These are phyloP conservation scores for Mortierella sp. DNA, from an alignment of 371 early-diverging fungal species.

Conservation along the genomic window DNA sequence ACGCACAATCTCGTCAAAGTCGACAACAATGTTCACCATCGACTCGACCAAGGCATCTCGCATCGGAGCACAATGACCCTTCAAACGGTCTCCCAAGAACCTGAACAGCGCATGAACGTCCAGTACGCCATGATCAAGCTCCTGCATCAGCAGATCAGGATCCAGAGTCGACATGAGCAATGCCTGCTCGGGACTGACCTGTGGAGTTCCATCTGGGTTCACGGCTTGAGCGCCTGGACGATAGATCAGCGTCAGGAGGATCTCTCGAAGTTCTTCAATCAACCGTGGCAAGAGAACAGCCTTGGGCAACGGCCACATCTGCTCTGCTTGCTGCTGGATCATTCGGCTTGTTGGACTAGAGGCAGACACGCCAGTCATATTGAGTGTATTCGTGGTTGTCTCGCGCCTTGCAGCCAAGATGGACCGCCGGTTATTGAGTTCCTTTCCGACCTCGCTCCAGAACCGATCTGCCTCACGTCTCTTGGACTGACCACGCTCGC, in stretches of 20 bases:
- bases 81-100: constrained; percentile 66
- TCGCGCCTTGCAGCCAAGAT: constrained; percentile 31
- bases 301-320: constrained; percentile 40
- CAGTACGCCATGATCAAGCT: constrained; percentile 57
- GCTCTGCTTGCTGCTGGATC: constrained; percentile 41
- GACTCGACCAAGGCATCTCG: constrained; percentile 46
- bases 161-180: constrained; percentile 48
- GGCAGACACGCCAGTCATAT: constrained; percentile 23
- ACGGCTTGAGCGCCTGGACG: constrained; percentile 11
- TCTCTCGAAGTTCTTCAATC: constrained; percentile 68
- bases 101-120: constrained; percentile 63
- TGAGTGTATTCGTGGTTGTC: constrained; percentile 28
- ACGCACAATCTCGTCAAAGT: constrained; percentile 57
- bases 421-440: constrained; percentile 30
- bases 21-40: constrained; percentile 40
- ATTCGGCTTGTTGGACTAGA: constrained; percentile 26
- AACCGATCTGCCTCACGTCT: constrained; percentile 59
- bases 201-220: constrained; percentile 16
- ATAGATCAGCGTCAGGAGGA: constrained; percentile 63
- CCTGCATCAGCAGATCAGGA: constrained; percentile 57
- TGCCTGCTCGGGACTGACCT: constrained; percentile 25
- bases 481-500: constrained; percentile 64
- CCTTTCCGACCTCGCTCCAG: constrained; percentile 67
- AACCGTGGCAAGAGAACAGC: constrained; percentile 42
- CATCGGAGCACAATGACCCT: constrained; percentile 60